Base-by-base conservation (phyloP, 2,329 filamentous ascomycete genomes). In the Aureobasidium sp. region DNA sequence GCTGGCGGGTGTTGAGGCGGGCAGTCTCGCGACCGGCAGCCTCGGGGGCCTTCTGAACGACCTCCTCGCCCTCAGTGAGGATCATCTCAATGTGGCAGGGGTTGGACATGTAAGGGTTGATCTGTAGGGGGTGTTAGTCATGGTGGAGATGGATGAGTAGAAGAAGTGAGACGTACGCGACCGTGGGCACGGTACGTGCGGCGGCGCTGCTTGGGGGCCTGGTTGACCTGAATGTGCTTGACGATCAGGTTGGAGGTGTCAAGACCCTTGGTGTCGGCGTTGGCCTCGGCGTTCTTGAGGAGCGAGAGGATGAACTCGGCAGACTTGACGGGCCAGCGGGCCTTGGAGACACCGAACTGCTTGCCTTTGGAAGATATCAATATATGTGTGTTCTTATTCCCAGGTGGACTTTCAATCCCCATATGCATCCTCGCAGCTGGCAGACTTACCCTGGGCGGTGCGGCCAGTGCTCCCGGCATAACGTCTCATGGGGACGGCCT, bases 211-310 rank as follows among this genome's bases (percentile, higher is more conserved):
- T 97, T 97, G 75, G 94, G 94, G 73, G 94, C 95, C 86, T 99
- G 94, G 90, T 99, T 99, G 86, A 99, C 94, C 85, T 99, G 94
- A 83, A 99, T 99, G 89, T 97, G 95, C 90, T 97, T 97, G 83
- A 99, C 90, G 77, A 97, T 82, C 77, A 99, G 85, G 85, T 95
- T 95, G 82, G 87, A 88, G 77, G 92, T 97, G 82, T 99, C 91
- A 75, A 96, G 90, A 75, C 92, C 91, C 86, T 96, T 96, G 79
- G 90, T 89, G 74, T 96, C 92, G 78, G 91, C 91, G 81, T 96
- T 96, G 82, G 91, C 87, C 85, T 96, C 91, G 71, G 91, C 91
- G 82, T 96, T 96, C 86, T 92, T 94, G 74, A 99, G 90, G 74
- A 99, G 91, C 77, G 89, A 90, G 80, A 97, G 87, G 68, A 99